Conservation (phyloP, 2,329 filamentous ascomycete species). For the Neofusicoccum laricinum region DNA sequence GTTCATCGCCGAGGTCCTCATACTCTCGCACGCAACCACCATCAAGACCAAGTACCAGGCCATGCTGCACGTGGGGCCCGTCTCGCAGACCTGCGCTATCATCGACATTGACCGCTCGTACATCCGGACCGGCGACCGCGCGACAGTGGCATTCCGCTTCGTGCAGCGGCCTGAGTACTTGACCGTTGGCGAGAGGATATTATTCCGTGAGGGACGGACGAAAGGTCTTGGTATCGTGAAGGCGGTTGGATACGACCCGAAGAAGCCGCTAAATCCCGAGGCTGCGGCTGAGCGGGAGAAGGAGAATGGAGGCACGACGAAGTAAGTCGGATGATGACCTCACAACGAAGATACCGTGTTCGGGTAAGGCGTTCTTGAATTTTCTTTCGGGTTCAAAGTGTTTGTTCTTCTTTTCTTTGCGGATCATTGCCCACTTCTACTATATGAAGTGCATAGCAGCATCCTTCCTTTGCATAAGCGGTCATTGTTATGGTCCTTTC, state of each 20-base stretch:
- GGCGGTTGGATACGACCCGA: conserved; percentile 78
- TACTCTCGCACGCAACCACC: conserved; percentile 92
- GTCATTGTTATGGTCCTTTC: no score
- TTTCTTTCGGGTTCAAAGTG: no score
- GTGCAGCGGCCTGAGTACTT: conserved; percentile 93
- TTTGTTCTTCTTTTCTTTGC: no score
- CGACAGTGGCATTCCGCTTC: conserved; percentile 90
- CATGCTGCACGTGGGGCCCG: conserved; percentile 94
- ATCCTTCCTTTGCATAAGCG: no score
- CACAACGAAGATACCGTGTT: no score
- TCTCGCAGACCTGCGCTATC: conserved; percentile 93
- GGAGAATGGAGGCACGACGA: conserved; percentile 1
- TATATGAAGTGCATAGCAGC: no score
- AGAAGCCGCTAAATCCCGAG: conserved; percentile 39
- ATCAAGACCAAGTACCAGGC: conserved; percentile 97
- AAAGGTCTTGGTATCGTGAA: conserved; percentile 96
- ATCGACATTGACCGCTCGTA: conserved; percentile 96
- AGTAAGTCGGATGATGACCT: background rate
- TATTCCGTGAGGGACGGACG: conserved; percentile 92
- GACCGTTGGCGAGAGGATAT: conserved; percentile 78
- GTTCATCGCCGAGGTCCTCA: conserved; percentile 73
- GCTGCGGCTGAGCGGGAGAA: conserved; percentile 1
- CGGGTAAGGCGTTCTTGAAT: no score
- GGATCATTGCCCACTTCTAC: no score
- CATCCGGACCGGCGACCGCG: conserved; percentile 92